Base-by-base conservation (phyloP, 306 rosid genomes). In the Clitoria ternatea region DNA sequence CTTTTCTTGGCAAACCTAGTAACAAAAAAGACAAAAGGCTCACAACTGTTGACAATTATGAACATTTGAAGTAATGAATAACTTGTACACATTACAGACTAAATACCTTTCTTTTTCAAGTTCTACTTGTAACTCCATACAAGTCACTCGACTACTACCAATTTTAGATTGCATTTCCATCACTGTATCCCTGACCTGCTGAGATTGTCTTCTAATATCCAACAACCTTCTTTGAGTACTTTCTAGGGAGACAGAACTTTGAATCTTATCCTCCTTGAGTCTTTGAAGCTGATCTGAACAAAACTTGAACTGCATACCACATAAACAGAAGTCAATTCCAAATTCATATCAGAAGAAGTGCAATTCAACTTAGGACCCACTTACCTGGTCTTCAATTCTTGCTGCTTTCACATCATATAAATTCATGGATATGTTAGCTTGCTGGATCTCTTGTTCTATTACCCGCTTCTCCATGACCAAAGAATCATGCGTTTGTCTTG, bases 341-440 rank as follows among this genome's bases (percentile, higher is more conserved):
- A 75, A 57, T 66, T 64, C 59, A 40, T 33, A 69, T 15, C 29
- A 24, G 32, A 66, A 24, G 32, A 66, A 23, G 7, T 49, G 49
- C 15, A 15, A 64, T 24, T 76, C 52, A 73, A 55, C 56, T 29
- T 17, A 52, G 70, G 66, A 69, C 42, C 27, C 8, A 62, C 63
- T 71, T 76, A 94, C 99, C 97, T 91, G 97, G 54, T 91, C 97
- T 62, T 87, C 96, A 53, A 95, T 83, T 77, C 86, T 88, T 29
- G 86, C 73, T 64, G 86, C 82, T 79, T 89, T 95, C 74, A 77
- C 49, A 63, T 89, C 92, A 73, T 75, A 91, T 77, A 91, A 88
- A 56, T 80, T 83, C 64, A 85, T 78, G 68, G 91, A 84, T 30
- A 76, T 77, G 82, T 79, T 82, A 48, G 88, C 82, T 68, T 83